A percentile compares a stretch with the other conserved stretches of the same genome.
phyloP scores from a whole-genome alignment of 257 asterid species.

The Capsicum chinense region DNA sequence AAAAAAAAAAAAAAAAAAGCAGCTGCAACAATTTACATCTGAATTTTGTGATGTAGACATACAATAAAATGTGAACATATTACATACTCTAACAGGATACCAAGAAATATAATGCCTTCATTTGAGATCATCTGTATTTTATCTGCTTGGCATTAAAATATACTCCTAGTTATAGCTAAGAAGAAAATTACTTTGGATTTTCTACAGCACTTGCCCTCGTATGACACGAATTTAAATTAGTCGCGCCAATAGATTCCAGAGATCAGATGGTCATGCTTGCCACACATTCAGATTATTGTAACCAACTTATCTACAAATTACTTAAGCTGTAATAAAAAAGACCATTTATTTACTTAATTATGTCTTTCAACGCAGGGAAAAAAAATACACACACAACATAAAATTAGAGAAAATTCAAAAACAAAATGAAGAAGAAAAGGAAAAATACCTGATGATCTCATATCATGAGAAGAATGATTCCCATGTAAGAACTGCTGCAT shows the following conservation, averaged over 20 bases:
- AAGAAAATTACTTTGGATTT: not conserved
- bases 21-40: not conserved
- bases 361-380: too few species aligned
- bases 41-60: not conserved
- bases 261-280: too few species aligned
- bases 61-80: not conserved
- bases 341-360: too few species aligned
- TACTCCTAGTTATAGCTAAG: not conserved
- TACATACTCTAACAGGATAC: not conserved
- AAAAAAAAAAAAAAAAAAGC: not conserved
- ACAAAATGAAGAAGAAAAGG: not conserved
- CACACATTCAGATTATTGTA: too few species aligned
- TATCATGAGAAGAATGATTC: conserved; percentile 3
- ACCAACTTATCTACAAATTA: too few species aligned
- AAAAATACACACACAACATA: too few species aligned
- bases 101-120: not conserved
- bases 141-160: not conserved
- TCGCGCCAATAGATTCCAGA: too few species aligned
- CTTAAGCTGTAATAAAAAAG: too few species aligned
- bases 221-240: too few species aligned
- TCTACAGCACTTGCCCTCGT: too few species aligned
- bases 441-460: conserved; percentile 36
- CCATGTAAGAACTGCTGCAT: conserved; percentile 20
- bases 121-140: not conserved
- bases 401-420: not conserved